Conservation (phyloP, 805 yeast genomes). For the Clavispora vitiphila region DNA sequence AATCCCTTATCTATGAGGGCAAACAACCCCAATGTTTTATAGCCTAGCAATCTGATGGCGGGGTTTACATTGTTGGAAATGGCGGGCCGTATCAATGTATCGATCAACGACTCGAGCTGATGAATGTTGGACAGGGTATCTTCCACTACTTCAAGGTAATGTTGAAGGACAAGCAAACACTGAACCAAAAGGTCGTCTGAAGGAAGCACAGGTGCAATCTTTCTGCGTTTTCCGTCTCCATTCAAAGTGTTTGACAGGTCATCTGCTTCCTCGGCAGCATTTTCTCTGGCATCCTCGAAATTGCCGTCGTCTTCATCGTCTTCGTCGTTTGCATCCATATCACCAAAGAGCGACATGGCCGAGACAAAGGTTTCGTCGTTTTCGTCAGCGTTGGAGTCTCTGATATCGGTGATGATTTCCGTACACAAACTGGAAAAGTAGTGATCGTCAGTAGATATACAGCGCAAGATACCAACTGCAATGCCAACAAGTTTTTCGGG, state of each 20-base stretch:
- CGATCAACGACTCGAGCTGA: conserved; percentile 63
- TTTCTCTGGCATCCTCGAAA: conserved; percentile 17
- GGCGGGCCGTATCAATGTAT: conserved; percentile 76
- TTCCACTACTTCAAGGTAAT: conserved; percentile 62
- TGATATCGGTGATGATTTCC: conserved; percentile 82
- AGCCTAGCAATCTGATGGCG: conserved; percentile 56
- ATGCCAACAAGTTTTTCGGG: conserved; percentile 50
- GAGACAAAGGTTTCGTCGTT: conserved; percentile 23
- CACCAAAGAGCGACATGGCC: conserved; percentile 19
- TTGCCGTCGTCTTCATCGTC: conserved; percentile 15
- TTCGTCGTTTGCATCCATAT: conserved; percentile 16
- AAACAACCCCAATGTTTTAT: conserved; percentile 73
- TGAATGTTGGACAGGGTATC: conserved; percentile 62
- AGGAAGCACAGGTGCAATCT: conserved; percentile 36
- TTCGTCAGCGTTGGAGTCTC: conserved; percentile 56
- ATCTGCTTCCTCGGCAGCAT: conserved; percentile 16
- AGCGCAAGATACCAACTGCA: conserved; percentile 61
- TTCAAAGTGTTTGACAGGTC: conserved; percentile 9
- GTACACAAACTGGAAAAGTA: conserved; percentile 80
- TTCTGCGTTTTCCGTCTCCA: conserved; percentile 21
- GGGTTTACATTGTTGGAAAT: conserved; percentile 46
- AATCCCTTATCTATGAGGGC: conserved; percentile 60
- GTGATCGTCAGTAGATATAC: conserved; percentile 69
- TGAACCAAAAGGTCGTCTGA: conserved; percentile 49
- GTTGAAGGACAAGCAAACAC: conserved; percentile 64